Evolutionary conservation across 2,329 filamentous ascomycete species (phyloP), one percentile per base, ranked within the genome.

Genomic region (Cladosporium sp.): DNA sequence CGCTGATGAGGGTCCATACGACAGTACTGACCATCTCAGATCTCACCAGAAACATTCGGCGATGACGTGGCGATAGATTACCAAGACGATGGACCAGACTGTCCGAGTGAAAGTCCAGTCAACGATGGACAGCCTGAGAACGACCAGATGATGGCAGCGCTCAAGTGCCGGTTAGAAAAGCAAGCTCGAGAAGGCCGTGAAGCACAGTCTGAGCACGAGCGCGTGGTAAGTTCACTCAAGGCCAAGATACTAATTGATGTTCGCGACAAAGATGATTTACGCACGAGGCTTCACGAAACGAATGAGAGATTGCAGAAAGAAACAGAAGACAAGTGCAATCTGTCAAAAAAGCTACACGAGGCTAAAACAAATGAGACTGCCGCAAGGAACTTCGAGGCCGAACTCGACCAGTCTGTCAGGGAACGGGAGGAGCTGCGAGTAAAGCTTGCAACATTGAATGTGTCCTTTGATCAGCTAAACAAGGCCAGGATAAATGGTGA

Each of bases 151-250:
- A 39, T 58, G 10, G 54, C 23, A 39, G 21, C 14, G 34, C 54
- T 58, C 54, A 58, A 58, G 30, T 13, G 30, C 23, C 54, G 11
- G 7, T 21, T 39, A 13, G 54, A 58, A 25, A 18, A 39, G 14
- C 54, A 16, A 39, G 32, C 14, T 39, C 54, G 36, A 39, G 30
- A 39, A 58, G 36, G 16, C 16, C 54, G 54, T 23, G 54, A 58
- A 39, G 30, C 54, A 39, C 54, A 58, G 54, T 36, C 54, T 13
- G 54, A 39, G 36, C 30, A 58, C 54, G 16, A 58, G 54, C 30
- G 32, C n/a, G 16, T 23, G 30, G 36, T 25, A 16, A 16, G 23
- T 16, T 39, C 30, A n/a, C 54, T 58, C 21, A 39, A 10, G 36
- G 54, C 34, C 18, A 25, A 36, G 10, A 18, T 58, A 16, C 30